phyloP scores from a whole-genome alignment of 805 yeast genomes.

The Saccharomycopsis sp. region DNA sequence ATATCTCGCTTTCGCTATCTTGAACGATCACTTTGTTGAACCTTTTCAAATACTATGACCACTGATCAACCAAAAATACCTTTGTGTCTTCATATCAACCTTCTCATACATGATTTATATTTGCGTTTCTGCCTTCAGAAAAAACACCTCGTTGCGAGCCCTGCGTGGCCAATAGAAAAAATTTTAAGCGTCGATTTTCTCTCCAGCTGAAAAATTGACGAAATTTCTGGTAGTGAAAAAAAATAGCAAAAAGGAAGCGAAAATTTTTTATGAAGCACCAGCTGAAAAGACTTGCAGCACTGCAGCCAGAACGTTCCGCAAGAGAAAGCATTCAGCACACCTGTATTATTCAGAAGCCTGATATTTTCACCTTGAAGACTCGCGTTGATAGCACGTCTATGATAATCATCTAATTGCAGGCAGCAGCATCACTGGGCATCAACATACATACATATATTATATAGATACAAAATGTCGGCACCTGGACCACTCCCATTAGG shows the following conservation, averaged over 20 bases:
- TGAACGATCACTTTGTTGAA: too few species aligned
- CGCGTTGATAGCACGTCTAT: neutral
- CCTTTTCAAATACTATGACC: too few species aligned
- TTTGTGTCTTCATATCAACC: too few species aligned
- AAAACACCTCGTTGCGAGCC: neutral
- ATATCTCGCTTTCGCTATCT: too few species aligned
- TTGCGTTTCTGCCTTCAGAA: neutral
- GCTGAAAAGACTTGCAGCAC: neutral
- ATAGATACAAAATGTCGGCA: constrained; percentile 24
- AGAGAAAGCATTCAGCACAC: neutral
- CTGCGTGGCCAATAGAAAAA: neutral
- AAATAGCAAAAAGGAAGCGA: neutral
- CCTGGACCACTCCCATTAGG: constrained; percentile 45
- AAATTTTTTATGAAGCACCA: neutral
- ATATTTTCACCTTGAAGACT: too few species aligned
- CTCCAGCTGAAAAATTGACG: neutral
- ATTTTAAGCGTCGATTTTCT: neutral
- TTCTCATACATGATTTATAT: too few species aligned
- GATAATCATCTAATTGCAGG: neutral
- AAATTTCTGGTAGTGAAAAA: neutral
- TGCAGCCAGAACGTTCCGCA: neutral
- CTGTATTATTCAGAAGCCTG: too few species aligned
- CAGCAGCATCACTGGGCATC: neutral
- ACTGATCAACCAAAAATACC: too few species aligned
- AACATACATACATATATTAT: neutral